A percentile compares a stretch with the other conserved stretches of the same genome.
Evolutionary conservation across 192 early-diverging fungal genomes (phyloP).

Genomic region (Haplosporangium gracile): DNA sequence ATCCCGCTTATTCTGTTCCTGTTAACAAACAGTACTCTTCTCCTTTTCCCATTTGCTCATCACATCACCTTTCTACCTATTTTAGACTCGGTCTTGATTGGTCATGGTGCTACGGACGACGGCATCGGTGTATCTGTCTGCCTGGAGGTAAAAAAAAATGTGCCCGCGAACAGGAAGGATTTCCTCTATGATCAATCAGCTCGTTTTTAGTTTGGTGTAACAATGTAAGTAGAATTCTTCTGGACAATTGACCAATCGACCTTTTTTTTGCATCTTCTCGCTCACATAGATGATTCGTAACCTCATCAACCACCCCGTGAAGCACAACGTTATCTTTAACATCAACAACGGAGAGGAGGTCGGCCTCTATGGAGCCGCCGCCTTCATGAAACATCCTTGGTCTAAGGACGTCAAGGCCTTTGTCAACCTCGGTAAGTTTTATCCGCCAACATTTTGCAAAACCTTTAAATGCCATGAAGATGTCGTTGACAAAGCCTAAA

Average conservation of each 20-base stretch:
- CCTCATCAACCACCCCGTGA: constrained; percentile 68
- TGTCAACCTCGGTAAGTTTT: constrained; percentile 69
- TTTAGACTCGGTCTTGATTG: constrained; percentile 74
- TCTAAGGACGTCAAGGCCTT: constrained; percentile 71
- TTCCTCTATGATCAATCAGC: neutral
- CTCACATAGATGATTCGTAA: constrained; percentile 64
- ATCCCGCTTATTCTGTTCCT: neutral
- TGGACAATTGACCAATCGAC: neutral
- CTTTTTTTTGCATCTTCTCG: neutral
- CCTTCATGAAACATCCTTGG: constrained; percentile 78
- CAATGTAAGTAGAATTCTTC: neutral
- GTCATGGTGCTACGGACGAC: constrained; percentile 79
- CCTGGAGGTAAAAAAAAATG: constrained; percentile 62
- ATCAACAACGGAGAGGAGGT: constrained; percentile 82
- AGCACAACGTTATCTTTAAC: constrained; percentile 75
- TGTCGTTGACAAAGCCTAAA: constrained; percentile 1
- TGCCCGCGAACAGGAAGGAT: neutral
- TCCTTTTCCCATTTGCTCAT: neutral
- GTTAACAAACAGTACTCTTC: neutral
- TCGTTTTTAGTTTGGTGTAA: neutral
- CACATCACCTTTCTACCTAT: neutral
- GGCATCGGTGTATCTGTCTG: constrained; percentile 74
- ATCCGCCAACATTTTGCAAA: neutral
- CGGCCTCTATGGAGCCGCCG: constrained; percentile 72
- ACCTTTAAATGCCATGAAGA: neutral